Conservation (phyloP, 768 basidiomycete genomes). For the Melanogaster broomeanus region DNA sequence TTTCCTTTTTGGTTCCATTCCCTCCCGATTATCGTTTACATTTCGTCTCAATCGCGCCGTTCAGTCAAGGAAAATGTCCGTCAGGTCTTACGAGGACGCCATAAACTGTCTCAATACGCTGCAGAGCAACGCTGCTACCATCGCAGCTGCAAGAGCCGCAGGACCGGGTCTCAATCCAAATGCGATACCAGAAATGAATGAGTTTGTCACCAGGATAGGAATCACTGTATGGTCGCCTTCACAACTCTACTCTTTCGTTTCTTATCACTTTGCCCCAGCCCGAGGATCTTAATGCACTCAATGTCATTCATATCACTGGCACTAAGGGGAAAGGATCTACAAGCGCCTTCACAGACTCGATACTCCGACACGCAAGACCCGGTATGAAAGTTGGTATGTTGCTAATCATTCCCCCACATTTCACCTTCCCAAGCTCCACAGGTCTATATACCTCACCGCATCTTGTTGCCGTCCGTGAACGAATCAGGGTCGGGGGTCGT, state of each 20-base stretch:
- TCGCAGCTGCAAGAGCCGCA: constrained; percentile 79
- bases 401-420: background rate
- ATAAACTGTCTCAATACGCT: constrained; percentile 73
- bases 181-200: constrained; percentile 87
- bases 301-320: constrained; percentile 95
- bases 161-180: constrained; percentile 58
- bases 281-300: constrained; percentile 79
- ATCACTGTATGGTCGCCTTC: constrained; percentile 61
- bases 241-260: constrained; percentile 6
- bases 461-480: constrained; percentile 91
- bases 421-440: constrained; percentile 28
- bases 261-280: constrained; percentile 48
- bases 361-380: constrained; percentile 75
- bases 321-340: constrained; percentile 99
- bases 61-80: constrained; percentile 49
- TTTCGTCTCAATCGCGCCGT: constrained; percentile 3
- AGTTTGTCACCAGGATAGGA: constrained; percentile 85
- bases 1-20: constrained; percentile 4
- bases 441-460: constrained; percentile 98
- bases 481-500: constrained; percentile 89
- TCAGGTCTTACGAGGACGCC: constrained; percentile 66
- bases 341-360: constrained; percentile 87
- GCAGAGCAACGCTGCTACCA: constrained; percentile 91
- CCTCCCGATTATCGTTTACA: constrained; percentile 5
- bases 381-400: constrained; percentile 78